These are phyloP conservation scores for Alternaria sp. DNA, from an alignment of 2,329 filamentous ascomycete species.

Conservation along the genomic window DNA sequence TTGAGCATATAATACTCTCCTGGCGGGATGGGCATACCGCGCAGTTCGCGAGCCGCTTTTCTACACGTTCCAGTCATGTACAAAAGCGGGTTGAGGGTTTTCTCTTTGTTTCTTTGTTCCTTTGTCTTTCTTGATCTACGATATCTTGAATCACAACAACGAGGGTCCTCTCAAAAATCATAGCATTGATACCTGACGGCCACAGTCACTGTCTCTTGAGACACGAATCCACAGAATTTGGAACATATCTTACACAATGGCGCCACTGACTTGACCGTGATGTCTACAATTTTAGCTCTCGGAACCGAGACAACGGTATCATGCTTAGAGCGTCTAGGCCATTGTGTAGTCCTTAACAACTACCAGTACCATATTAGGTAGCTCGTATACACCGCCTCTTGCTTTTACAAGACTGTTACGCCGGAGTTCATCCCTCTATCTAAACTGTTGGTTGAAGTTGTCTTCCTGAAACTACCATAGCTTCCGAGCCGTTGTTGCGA, in stretches of 20 bases:
- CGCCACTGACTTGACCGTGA: conserved; percentile 5
- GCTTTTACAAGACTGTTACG: conserved; percentile 3
- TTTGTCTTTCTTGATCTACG: conserved; percentile 21
- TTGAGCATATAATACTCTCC: conserved; percentile 30
- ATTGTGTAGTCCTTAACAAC: conserved; percentile 9
- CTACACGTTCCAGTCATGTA: conserved; percentile 35
- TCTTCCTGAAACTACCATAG: conserved; percentile 18
- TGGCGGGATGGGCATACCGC: conserved; percentile 23
- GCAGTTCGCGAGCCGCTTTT: conserved; percentile 26
- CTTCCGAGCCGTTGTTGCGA: conserved; percentile 23
- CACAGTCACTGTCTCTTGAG: conserved; percentile 14
- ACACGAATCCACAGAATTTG: conserved; percentile 33
- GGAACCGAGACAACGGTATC: neutral
- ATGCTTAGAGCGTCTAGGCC: neutral
- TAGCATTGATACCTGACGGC: conserved; percentile 26
- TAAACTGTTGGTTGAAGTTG: neutral
- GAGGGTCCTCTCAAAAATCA: conserved; percentile 23
- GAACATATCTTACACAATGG: conserved; percentile 30
- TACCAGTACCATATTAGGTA: neutral
- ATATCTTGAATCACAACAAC: conserved; percentile 22
- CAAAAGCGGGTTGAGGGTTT: conserved; percentile 38
- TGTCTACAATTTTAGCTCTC: conserved; percentile 4
- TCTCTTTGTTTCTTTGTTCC: conserved; percentile 16
- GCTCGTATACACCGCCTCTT: conserved; percentile 9
- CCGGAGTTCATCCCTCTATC: neutral